phyloP scores from a whole-genome alignment of 257 asterid species.

The Nicotiana paniculata region DNA sequence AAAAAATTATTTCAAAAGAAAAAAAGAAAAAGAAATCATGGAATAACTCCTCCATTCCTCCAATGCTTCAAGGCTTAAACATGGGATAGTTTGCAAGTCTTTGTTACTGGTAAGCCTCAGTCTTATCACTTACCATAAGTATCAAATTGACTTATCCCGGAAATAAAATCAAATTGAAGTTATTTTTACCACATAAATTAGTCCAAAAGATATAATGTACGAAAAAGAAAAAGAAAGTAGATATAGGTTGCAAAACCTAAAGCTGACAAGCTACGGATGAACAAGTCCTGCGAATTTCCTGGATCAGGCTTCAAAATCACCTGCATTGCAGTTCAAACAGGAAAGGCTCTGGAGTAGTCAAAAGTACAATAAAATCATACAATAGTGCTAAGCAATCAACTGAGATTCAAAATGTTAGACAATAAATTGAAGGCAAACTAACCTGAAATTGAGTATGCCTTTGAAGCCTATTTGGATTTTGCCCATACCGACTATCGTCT shows the following conservation, averaged over 20 bases:
- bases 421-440: conserved; percentile 6
- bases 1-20: neutral
- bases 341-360: neutral
- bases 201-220: neutral
- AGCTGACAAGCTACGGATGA: conserved; percentile 94
- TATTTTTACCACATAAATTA: neutral
- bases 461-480: conserved; percentile 97
- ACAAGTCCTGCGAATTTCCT: conserved; percentile 94
- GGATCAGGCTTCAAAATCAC: conserved; percentile 99
- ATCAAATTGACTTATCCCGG: neutral
- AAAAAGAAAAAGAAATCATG: neutral
- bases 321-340: conserved; percentile 42
- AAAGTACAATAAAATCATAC: neutral
- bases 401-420: neutral
- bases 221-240: neutral
- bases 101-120: neutral
- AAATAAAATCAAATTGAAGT: neutral
- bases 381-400: neutral
- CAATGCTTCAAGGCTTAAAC: neutral
- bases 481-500: conserved; percentile 98
- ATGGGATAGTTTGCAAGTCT: neutral
- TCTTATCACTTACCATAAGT: neutral
- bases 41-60: neutral
- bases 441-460: conserved; percentile 98
- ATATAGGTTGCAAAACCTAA: conserved; percentile 46